Conservation (phyloP, 495 filamentous ascomycete genomes). For the Penicillium roqueforti region DNA sequence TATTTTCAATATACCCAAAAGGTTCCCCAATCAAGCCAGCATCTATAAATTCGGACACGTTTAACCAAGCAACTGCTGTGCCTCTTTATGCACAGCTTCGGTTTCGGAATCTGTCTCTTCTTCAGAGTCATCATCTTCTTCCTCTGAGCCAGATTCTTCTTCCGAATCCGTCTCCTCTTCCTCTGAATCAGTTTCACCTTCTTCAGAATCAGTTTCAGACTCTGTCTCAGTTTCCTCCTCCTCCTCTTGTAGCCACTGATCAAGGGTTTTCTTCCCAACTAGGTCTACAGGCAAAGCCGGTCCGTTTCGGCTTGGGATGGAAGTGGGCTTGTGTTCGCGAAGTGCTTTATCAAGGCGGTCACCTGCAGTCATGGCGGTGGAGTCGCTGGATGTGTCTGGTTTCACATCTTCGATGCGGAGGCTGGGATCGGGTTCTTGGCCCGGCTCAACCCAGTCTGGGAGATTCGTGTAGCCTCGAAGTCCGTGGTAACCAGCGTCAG, state of each 20-base stretch:
- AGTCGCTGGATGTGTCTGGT: conserved; percentile 20
- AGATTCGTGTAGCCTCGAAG: conserved; percentile 71
- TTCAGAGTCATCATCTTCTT: conserved; percentile 47
- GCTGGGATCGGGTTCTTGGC: conserved; percentile 71
- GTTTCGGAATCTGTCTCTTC: conserved; percentile 37
- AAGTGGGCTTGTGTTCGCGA: conserved; percentile 34
- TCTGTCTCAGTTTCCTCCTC: conserved; percentile 40
- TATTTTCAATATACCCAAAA: background rate
- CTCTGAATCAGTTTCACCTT: conserved; percentile 47
- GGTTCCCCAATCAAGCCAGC: background rate
- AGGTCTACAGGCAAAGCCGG: conserved; percentile 8
- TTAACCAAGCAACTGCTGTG: conserved; percentile 19
- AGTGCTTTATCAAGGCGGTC: conserved; percentile 60
- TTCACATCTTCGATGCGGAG: conserved; percentile 55
- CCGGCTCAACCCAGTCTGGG: conserved; percentile 78
- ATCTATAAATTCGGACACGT: background rate
- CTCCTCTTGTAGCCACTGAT: conserved; percentile 75
- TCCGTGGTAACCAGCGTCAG: conserved; percentile 64
- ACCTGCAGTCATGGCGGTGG: conserved; percentile 51
- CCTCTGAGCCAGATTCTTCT: conserved; percentile 40
- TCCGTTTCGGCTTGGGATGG: conserved; percentile 17
- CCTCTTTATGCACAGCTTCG: conserved; percentile 26
- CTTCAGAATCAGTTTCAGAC: conserved; percentile 44
- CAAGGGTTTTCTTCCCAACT: conserved; percentile 63
- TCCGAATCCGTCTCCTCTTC: conserved; percentile 42